These are phyloP conservation scores for Schoenoplectus triqueter DNA, from an alignment of 202 grass and related monocot genomes.

Conservation along the genomic window DNA sequence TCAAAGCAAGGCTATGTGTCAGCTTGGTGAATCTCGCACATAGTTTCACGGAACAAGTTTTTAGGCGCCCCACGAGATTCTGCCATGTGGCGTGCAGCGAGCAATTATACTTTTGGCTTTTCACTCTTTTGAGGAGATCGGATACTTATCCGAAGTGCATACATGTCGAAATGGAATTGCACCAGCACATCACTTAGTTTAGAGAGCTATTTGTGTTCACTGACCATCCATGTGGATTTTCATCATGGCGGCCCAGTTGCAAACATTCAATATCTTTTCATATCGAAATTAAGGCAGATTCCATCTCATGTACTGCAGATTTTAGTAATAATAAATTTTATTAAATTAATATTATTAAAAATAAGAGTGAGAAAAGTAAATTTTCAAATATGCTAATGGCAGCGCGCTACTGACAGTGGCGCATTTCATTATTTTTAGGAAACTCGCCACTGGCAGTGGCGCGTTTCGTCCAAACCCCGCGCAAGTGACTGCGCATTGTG, in stretches of 20 bases:
- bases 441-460: too few species aligned
- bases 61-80: background rate
- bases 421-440: too few species aligned
- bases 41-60: constrained; percentile 25
- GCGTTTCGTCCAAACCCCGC: too few species aligned
- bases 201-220: background rate
- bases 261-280: background rate
- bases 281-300: too few species aligned
- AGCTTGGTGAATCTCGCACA: constrained; percentile 20
- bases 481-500: too few species aligned
- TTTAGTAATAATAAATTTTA: too few species aligned
- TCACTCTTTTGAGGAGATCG: constrained; percentile 25
- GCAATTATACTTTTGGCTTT: constrained; percentile 14
- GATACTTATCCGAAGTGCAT: constrained; percentile 19
- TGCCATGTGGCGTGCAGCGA: constrained; percentile 23
- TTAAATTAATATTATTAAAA: too few species aligned
- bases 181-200: background rate
- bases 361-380: too few species aligned
- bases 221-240: background rate
- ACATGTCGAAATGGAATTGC: constrained; percentile 18
- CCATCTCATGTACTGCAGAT: too few species aligned
- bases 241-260: background rate
- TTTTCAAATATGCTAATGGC: too few species aligned
- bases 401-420: too few species aligned
- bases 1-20: constrained; percentile 37